These are phyloP conservation scores for Lentinula edodes DNA, from an alignment of 768 basidiomycete species.

Conservation along the genomic window DNA sequence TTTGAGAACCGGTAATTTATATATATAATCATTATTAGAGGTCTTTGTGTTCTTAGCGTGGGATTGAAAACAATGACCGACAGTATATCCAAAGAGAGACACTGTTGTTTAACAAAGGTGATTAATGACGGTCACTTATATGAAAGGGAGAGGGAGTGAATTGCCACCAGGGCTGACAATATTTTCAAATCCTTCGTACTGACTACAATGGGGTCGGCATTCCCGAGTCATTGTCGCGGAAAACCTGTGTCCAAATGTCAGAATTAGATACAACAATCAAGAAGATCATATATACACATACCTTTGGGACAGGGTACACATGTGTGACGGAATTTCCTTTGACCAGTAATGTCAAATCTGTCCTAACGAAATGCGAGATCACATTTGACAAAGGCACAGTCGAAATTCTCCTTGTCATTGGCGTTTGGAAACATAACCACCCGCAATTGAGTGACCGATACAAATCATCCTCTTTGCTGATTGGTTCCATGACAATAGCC, in stretches of 20 bases:
- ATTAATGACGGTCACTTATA: too few species aligned
- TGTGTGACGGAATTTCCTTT: background rate
- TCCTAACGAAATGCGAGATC: background rate
- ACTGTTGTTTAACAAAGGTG: too few species aligned
- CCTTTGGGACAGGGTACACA: background rate
- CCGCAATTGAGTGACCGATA: background rate
- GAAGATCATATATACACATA: background rate
- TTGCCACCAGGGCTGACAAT: background rate
- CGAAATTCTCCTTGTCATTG: background rate
- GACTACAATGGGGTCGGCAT: background rate
- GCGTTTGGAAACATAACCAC: background rate
- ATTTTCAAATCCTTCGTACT: background rate
- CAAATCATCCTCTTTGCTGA: background rate
- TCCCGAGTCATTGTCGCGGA: background rate
- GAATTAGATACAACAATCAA: background rate
- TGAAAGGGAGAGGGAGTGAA: background rate
- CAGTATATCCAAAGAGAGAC: too few species aligned
- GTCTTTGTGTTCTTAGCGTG: too few species aligned
- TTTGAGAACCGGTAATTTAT: too few species aligned
- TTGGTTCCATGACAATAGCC: background rate
- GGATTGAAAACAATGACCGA: too few species aligned
- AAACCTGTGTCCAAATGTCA: background rate
- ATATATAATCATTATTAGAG: too few species aligned
- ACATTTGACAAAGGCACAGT: background rate
- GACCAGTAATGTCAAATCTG: background rate